Evolutionary conservation across 2,329 filamentous ascomycete genomes (phyloP).

Genomic region (Anisogramma anomala): DNA sequence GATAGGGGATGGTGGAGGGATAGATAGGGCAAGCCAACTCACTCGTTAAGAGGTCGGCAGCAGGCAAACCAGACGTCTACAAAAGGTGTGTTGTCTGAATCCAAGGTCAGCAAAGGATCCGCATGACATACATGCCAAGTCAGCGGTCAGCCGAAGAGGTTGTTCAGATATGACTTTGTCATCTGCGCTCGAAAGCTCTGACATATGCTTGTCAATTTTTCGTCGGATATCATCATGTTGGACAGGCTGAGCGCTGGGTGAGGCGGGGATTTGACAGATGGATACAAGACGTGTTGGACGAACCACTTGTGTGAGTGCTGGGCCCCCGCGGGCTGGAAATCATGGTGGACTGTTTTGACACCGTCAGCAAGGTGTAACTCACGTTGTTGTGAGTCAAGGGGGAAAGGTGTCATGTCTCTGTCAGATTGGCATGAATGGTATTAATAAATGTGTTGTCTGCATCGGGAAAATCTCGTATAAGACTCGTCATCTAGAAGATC

Average conservation of each 20-base stretch:
- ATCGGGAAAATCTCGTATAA: conserved; percentile 57
- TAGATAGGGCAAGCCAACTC: neutral
- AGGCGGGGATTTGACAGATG: neutral
- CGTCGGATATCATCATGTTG: conserved; percentile 71
- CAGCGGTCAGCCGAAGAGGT: neutral
- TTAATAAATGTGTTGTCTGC: conserved; percentile 51
- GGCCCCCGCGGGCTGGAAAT: too few species aligned
- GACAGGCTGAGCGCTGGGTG: neutral
- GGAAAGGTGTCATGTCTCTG: conserved; percentile 27
- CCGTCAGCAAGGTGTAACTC: conserved; percentile 5
- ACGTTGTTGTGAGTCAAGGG: conserved; percentile 3
- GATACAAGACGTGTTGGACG: conserved; percentile 1
- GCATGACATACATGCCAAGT: neutral
- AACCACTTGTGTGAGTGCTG: neutral
- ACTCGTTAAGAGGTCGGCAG: neutral
- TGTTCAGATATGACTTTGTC: conserved; percentile 37
- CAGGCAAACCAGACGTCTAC: neutral
- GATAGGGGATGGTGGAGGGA: neutral
- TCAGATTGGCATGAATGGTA: conserved; percentile 60
- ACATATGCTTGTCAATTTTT: conserved; percentile 95
- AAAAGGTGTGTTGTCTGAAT: neutral
- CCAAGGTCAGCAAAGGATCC: conserved; percentile 21
- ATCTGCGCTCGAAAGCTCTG: conserved; percentile 54
- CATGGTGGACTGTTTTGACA: neutral
- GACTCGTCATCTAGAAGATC: conserved; percentile 62